Conservation (phyloP, 441 rosid genomes). For the Pelargonium hybrid region DNA sequence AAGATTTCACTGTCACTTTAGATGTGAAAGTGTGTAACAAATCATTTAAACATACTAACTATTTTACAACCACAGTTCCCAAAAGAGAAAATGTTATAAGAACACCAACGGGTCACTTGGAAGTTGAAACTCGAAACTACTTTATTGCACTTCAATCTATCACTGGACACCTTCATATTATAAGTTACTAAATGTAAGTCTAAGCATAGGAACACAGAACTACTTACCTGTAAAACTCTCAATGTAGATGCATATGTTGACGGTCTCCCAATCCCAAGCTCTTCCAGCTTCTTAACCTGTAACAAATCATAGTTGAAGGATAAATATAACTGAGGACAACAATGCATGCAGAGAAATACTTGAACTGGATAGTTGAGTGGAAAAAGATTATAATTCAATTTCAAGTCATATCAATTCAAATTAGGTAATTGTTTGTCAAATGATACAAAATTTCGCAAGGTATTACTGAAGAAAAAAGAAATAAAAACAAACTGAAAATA, state of each 20-base stretch:
- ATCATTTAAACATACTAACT: not conserved
- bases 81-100: not conserved
- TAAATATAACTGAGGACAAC: constrained; percentile 5
- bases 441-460: not conserved
- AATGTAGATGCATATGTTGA: constrained; percentile 88
- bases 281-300: constrained; percentile 93
- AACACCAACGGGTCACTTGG: not conserved
- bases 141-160: not conserved
- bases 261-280: constrained; percentile 98
- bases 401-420: not conserved
- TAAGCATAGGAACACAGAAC: constrained; percentile 10
- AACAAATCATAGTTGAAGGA: constrained; percentile 21
- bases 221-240: constrained; percentile 71
- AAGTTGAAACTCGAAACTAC: not conserved
- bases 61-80: not conserved
- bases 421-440: not conserved
- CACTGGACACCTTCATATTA: not conserved
- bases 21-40: not conserved
- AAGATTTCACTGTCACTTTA: not conserved
- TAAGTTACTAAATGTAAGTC: constrained; percentile 5
- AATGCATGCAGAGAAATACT: not conserved
- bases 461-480: not conserved
- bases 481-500: not conserved
- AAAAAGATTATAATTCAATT: not conserved
- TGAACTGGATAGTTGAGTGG: not conserved